Base-by-base conservation (phyloP, 1,284 basidiomycete genomes). In the Sanghuangporus baumii region DNA sequence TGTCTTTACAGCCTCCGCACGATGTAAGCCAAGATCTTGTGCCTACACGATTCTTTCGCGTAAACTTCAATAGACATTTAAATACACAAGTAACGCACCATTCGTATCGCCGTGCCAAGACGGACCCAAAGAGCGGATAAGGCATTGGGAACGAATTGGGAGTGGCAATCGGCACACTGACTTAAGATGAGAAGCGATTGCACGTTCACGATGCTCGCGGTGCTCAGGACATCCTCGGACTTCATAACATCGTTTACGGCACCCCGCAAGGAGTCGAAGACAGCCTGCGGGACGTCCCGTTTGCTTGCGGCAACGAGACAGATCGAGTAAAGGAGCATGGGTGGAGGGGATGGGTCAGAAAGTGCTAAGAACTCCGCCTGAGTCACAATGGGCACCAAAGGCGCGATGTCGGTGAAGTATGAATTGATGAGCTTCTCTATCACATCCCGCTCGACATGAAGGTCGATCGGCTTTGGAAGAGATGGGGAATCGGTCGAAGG, bases 11-110 rank as follows among this genome's bases (percentile, higher is more conserved):
- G 88, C 85, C 72, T 92, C 89, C 54, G 91, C 92, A 26, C 95
- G 85, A 72, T 97, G 95, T 60, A 97, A 76, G 2, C 94, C 94
- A 16, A 98, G 80, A 72, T 96, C 94, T 76, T 98, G 94, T 1
- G 94, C 95, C 91, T 92, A 66, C 14, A 66, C 2, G n/a, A 58
- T 54, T 11, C 46, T 55, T 59, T 61, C 55, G 66, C 55, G 51
- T 63, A 7, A 51, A 43, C 23, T 18, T 48, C 55, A 38, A 37
- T 23, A 12, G 36, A 38, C 16, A 18, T 51, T 20, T 18, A 20
- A 9, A 31, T 20, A n/a, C 54, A 61, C 52, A 51, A 62, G 66
- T 36, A 58, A 73, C 83, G 69, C 60, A 90, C 90, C 94, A 96
- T 95, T 66, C 93, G 83, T 65, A 94, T 89, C 3, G 92, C 92